A percentile compares a stretch with the other conserved stretches of the same genome.
Evolutionary conservation across 2,329 filamentous ascomycete species (phyloP).

Genomic region (Hypoxylon sp.): DNA sequence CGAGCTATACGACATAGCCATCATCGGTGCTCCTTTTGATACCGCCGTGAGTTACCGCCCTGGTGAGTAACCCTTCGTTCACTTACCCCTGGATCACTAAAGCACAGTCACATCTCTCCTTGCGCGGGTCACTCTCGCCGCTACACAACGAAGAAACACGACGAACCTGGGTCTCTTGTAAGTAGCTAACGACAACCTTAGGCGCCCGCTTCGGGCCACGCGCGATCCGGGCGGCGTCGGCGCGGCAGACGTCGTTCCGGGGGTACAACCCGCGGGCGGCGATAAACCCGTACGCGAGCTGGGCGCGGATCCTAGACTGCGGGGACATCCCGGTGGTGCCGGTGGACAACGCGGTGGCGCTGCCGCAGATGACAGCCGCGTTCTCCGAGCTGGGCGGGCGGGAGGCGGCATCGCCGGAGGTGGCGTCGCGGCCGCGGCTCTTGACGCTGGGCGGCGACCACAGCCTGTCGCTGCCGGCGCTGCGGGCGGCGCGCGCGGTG

Average conservation of each 20-base stretch:
- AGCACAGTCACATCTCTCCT: no score
- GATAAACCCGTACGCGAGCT: constrained; percentile 88
- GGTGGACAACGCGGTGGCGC: constrained; percentile 82
- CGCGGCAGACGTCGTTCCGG: not conserved
- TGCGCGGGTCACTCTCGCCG: no score
- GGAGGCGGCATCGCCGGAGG: no score
- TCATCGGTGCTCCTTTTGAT: constrained; percentile 80
- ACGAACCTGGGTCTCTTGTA: no score
- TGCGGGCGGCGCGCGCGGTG: constrained; percentile 66
- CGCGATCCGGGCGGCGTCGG: constrained; percentile 82
- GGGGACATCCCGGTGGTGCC: constrained; percentile 86
- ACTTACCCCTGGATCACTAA: no score
- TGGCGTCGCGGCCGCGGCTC: constrained; percentile 78
- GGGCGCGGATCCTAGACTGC: constrained; percentile 81
- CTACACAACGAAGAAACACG: no score
- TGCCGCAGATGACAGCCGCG: no score
- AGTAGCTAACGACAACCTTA: no score
- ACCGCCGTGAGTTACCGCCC: constrained; percentile 85
- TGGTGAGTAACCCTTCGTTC: no score
- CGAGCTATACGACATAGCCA: constrained; percentile 82
- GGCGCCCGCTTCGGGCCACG: constrained; percentile 85
- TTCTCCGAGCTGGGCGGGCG: no score
- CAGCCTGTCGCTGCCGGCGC: constrained; percentile 66
- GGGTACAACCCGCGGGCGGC: constrained; percentile 69
- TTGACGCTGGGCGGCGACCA: constrained; percentile 76